Evolutionary conservation across 1,284 basidiomycete genomes (phyloP).

Genomic region (Dichomitus squalens): DNA sequence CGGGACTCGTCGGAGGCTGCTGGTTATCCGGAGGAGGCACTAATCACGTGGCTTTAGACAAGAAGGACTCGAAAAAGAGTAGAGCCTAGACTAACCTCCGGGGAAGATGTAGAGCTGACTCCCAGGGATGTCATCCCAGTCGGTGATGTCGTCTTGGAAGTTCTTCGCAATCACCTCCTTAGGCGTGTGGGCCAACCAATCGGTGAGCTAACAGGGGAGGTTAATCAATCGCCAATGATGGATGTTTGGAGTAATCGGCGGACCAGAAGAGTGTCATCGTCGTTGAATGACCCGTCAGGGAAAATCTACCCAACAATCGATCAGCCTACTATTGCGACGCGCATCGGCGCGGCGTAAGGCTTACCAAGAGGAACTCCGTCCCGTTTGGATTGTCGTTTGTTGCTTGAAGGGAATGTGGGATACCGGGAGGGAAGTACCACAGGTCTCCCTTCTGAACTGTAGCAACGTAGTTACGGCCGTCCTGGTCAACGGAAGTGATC

Average conservation of each 20-base stretch:
- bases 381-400: constrained; percentile 55
- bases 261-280: constrained; percentile 66
- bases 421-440: constrained; percentile 49
- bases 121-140: constrained; percentile 56
- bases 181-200: constrained; percentile 65
- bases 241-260: not conserved
- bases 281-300: constrained; percentile 61
- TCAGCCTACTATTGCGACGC: not conserved
- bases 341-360: constrained; percentile 16
- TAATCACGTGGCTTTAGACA: constrained; percentile 13
- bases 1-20: constrained; percentile 45
- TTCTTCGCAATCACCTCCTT: constrained; percentile 69
- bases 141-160: constrained; percentile 55
- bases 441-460: constrained; percentile 38
- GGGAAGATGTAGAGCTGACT: constrained; percentile 60
- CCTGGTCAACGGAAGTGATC: constrained; percentile 57
- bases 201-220: constrained; percentile 45
- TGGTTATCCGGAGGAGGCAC: constrained; percentile 42
- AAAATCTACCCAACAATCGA: constrained; percentile 47
- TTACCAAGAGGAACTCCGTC: constrained; percentile 67
- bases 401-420: constrained; percentile 56
- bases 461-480: constrained; percentile 62
- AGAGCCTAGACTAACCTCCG: constrained; percentile 38
- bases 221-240: constrained; percentile 26
- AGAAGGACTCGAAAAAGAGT: constrained; percentile 35